A percentile compares a stretch with the other conserved stretches of the same genome.
Evolutionary conservation across 73 alveolate species (phyloP).

Genomic region (Stentor coeruleus): DNA sequence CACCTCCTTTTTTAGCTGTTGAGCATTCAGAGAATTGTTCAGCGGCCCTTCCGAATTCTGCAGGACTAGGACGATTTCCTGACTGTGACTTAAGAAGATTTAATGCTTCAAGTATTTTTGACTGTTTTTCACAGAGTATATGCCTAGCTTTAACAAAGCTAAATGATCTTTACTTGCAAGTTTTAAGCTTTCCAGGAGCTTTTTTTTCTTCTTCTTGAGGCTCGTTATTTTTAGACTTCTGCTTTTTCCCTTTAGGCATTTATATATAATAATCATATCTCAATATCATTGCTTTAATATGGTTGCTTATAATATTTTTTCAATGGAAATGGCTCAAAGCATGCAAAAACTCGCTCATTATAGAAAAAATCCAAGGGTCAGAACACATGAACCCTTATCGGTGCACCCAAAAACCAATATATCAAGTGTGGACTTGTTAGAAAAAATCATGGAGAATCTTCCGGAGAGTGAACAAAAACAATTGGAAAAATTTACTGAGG

Average conservation of each 20-base stretch:
- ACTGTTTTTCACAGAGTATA: conserved; percentile 52
- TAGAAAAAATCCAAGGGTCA: background rate
- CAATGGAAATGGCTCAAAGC: background rate
- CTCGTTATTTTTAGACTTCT: background rate
- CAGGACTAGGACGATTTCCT: conserved; percentile 56
- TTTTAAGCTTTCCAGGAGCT: conserved; percentile 6
- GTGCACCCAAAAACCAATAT: background rate
- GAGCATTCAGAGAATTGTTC: conserved; percentile 82
- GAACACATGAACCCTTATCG: background rate
- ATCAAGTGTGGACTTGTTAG: background rate
- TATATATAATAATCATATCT: too few relatives aligned
- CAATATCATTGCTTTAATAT: too few relatives aligned
- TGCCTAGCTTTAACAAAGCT: conserved; percentile 63
- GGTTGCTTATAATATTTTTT: too few relatives aligned
- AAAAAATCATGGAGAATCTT: background rate
- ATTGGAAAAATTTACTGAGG: background rate
- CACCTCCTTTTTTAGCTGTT: conserved; percentile 92
- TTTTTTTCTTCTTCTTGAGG: conserved; percentile 23
- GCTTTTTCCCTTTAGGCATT: conserved; percentile 11
- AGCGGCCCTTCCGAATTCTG: conserved; percentile 76
- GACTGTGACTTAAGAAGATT: conserved; percentile 39
- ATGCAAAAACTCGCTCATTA: background rate
- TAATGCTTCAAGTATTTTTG: conserved; percentile 54
- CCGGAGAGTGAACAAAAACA: background rate
- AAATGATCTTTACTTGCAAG: conserved; percentile 24